Percentiles rank a stretch among this genome's conserved stretches.
Evolutionary conservation across 78 protist species (phyloP).

Genomic region (Polysphondylium violaceum): DNA sequence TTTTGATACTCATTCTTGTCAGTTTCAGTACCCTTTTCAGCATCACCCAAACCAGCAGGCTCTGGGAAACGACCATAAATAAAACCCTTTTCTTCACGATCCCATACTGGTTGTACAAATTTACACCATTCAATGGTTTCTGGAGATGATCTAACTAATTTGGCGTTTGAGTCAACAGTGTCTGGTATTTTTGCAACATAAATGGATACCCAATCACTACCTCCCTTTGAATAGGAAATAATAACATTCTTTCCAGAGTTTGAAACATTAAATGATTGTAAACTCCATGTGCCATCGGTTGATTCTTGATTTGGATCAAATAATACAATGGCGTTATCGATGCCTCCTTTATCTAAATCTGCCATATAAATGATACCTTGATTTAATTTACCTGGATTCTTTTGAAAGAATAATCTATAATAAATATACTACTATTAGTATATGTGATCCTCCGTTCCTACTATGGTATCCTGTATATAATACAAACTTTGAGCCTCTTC

Average conservation of each 20-base stretch:
- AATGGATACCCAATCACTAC: slow-evolving; percentile 91
- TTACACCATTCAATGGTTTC: slow-evolving; percentile 86
- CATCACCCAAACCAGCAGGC: not conserved
- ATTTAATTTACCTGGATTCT: slow-evolving; percentile 62
- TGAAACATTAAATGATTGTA: not conserved
- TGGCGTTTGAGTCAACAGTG: not conserved
- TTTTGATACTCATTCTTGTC: slow-evolving; percentile 66
- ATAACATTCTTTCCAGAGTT: slow-evolving; percentile 72
- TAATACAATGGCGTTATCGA: slow-evolving; percentile 28
- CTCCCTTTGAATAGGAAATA: slow-evolving; percentile 73
- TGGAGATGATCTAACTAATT: not conserved
- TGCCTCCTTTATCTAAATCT: not conserved
- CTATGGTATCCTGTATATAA: too few species aligned
- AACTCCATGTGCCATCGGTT: slow-evolving; percentile 51
- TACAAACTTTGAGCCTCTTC: slow-evolving; percentile 14
- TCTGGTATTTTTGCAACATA: slow-evolving; percentile 27
- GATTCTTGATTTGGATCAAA: slow-evolving; percentile 86
- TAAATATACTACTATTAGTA: not conserved
- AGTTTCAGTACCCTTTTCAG: slow-evolving; percentile 55
- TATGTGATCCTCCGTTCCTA: not conserved
- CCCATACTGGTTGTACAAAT: slow-evolving; percentile 85
- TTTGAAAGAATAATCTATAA: slow-evolving; percentile 38
- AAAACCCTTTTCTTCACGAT: slow-evolving; percentile 87
- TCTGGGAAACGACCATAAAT: slow-evolving; percentile 75
- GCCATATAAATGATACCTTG: slow-evolving; percentile 51